phyloP scores from a whole-genome alignment of 352 stramenopile genomes.

The Pythium rishiriense region DNA sequence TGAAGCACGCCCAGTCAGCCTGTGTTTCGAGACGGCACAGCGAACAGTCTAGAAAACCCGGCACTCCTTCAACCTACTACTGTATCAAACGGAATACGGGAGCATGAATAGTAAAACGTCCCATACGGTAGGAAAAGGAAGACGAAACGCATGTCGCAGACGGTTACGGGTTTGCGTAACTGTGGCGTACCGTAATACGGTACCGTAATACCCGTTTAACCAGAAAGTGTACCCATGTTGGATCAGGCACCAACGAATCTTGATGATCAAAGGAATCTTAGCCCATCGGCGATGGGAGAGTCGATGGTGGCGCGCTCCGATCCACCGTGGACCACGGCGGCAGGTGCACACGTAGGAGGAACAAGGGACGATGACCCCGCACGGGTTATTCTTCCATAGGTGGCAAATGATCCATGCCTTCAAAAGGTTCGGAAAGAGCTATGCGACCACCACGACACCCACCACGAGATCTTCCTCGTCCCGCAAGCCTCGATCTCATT shows the following conservation, averaged over 20 bases:
- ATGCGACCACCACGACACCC: background rate
- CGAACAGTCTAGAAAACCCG: constrained; percentile 34
- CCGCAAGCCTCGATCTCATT: background rate
- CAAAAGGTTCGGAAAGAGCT: no score
- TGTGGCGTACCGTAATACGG: background rate
- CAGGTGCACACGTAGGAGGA: no score
- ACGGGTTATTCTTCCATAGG: no score
- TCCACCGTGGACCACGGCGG: no score
- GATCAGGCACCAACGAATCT: no score
- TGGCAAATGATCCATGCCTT: no score
- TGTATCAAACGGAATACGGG: background rate
- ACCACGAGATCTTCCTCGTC: background rate
- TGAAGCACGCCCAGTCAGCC: background rate
- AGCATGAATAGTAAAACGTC: background rate
- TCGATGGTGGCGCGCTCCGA: no score
- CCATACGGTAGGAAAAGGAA: constrained; percentile 1
- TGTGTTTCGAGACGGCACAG: constrained; percentile 14
- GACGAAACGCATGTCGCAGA: background rate
- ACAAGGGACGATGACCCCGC: no score
- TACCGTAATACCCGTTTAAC: no score
- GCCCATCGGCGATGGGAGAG: no score
- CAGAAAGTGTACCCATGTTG: constrained; percentile 5
- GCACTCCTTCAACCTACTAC: background rate
- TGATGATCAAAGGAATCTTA: no score
- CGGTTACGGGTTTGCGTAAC: constrained; percentile 2